Conservation (phyloP, 2,329 filamentous ascomycete genomes). For the Helminthosporium solani region DNA sequence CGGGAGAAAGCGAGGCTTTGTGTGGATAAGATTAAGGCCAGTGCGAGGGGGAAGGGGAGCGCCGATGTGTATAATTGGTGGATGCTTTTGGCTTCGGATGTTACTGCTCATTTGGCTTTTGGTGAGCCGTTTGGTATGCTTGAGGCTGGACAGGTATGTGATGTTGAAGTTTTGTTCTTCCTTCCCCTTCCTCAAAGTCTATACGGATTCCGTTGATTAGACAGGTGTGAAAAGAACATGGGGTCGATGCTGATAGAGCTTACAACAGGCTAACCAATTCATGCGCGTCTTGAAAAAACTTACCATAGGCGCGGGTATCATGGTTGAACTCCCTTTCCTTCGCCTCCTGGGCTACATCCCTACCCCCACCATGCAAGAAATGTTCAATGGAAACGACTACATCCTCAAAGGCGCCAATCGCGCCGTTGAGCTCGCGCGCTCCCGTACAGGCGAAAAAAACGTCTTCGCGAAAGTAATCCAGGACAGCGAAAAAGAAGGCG, state of each 20-base stretch:
- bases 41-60: conserved; percentile 16
- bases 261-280: conserved; percentile 39
- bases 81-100: conserved; percentile 45
- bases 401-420: conserved; percentile 32
- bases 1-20: conserved; percentile 35
- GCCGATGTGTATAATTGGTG: conserved; percentile 43
- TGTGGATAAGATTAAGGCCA: conserved; percentile 32
- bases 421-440: conserved; percentile 33
- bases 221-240: neutral
- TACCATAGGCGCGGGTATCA: conserved; percentile 39
- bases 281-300: conserved; percentile 40
- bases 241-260: too few species aligned
- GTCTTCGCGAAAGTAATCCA: conserved; percentile 30
- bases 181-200: neutral
- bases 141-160: conserved; percentile 34
- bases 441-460: conserved; percentile 32
- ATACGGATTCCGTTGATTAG: neutral
- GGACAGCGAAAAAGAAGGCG: conserved; percentile 20
- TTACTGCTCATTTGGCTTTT: conserved; percentile 42
- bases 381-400: conserved; percentile 39
- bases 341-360: conserved; percentile 37
- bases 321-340: conserved; percentile 39
- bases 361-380: conserved; percentile 28
- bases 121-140: conserved; percentile 45
- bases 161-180: neutral